Percentiles rank a stretch among this genome's conserved stretches.
Conservation (phyloP, 2,329 filamentous ascomycete species). For the Didymella glomerata region DNA sequence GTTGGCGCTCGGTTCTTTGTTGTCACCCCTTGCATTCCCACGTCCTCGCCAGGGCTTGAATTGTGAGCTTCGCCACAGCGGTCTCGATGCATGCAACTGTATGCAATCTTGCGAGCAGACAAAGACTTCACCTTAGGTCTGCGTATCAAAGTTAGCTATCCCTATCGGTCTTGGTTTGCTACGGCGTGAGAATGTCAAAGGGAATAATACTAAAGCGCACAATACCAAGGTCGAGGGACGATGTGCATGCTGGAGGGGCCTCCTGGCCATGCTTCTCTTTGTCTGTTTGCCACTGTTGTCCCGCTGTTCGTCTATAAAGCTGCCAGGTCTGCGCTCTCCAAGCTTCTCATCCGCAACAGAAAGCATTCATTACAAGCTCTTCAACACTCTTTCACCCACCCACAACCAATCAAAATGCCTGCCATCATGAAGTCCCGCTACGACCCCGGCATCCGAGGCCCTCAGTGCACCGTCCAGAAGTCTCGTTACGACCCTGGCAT, state of each 20-base stretch:
- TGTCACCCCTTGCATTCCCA: background rate
- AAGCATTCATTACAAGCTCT: constrained; percentile 31
- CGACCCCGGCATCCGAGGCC: background rate
- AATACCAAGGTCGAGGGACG: background rate
- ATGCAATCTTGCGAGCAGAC: background rate
- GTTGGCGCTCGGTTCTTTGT: background rate
- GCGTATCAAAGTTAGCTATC: background rate
- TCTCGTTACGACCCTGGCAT: background rate
- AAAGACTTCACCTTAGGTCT: background rate
- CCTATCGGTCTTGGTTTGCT: background rate
- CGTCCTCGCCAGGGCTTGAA: background rate
- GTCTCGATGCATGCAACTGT: background rate
- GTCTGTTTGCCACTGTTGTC: background rate
- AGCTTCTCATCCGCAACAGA: constrained; percentile 22
- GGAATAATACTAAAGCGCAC: background rate
- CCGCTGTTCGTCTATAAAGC: background rate
- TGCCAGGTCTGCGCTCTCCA: background rate
- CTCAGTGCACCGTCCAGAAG: constrained; percentile 22
- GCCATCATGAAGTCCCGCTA: background rate
- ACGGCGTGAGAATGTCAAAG: background rate
- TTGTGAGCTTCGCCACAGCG: background rate
- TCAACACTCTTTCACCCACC: constrained; percentile 20
- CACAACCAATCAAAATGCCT: constrained; percentile 9
- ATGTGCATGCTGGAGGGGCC: background rate
- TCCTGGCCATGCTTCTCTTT: background rate